A percentile compares a stretch with the other conserved stretches of the same genome.
Conservation (phyloP, 169 alveolate species). For the Plasmodium vivax region DNA sequence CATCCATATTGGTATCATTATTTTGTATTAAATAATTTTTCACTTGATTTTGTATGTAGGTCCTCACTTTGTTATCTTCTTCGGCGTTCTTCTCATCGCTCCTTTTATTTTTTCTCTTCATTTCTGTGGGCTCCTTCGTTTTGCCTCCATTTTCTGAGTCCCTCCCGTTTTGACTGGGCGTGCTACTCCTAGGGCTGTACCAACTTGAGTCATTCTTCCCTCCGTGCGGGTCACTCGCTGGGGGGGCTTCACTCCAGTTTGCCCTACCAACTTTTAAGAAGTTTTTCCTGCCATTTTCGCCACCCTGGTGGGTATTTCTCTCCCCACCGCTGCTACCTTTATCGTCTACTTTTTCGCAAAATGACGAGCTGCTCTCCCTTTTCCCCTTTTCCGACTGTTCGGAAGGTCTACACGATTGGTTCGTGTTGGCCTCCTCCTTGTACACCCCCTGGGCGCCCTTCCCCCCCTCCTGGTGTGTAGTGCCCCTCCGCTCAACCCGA, state of each 20-base stretch:
- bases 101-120: not conserved
- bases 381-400: not conserved
- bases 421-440: too few relatives aligned
- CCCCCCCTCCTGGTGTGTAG: not conserved
- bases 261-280: not conserved
- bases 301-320: not conserved
- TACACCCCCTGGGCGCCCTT: too few relatives aligned
- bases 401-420: too few relatives aligned
- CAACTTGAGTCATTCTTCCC: not conserved
- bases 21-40: slow-evolving; percentile 36
- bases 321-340: not conserved
- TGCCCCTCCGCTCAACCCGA: not conserved
- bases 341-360: not conserved
- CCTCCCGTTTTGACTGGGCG: not conserved
- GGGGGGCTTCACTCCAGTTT: not conserved
- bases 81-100: not conserved
- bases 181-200: not conserved
- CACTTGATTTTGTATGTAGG: slow-evolving; percentile 24
- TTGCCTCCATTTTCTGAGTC: not conserved
- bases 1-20: slow-evolving; percentile 34
- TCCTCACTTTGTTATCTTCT: slow-evolving; percentile 5
- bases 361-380: not conserved
- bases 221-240: not conserved
- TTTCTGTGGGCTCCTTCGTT: not conserved
- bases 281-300: not conserved